Percentiles rank a stretch among this genome's conserved stretches.
Evolutionary conservation across 1,284 basidiomycete species (phyloP).

Genomic region (Porogramme epimiltina): DNA sequence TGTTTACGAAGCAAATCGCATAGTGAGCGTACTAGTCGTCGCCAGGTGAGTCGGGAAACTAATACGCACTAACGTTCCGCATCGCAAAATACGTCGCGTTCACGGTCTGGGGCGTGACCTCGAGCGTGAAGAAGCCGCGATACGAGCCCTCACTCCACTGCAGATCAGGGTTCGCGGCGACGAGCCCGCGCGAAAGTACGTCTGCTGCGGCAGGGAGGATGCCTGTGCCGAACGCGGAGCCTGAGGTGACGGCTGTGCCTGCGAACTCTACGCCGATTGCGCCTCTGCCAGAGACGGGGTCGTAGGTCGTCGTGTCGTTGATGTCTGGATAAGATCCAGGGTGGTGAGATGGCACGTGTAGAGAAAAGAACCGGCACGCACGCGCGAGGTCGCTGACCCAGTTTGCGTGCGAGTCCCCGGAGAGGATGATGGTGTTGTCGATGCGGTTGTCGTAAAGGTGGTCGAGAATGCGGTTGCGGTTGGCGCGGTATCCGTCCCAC

Average conservation of each 20-base stretch:
- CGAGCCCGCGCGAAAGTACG: slow-evolving; percentile 40
- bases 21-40: background rate
- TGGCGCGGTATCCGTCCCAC: slow-evolving; percentile 67
- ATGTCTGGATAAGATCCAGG: background rate
- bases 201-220: slow-evolving; percentile 45
- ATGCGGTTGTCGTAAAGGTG: slow-evolving; percentile 56
- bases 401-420: slow-evolving; percentile 69
- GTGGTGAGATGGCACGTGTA: background rate
- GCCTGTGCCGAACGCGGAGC: slow-evolving; percentile 50
- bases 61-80: slow-evolving; percentile 48
- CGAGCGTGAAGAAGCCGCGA: slow-evolving; percentile 64
- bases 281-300: slow-evolving; percentile 54
- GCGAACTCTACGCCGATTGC: slow-evolving; percentile 69
- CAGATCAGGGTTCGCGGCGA: slow-evolving; percentile 51
- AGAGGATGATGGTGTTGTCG: slow-evolving; percentile 58
- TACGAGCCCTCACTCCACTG: slow-evolving; percentile 69
- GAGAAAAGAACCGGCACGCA: slow-evolving; percentile 31
- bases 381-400: slow-evolving; percentile 62
- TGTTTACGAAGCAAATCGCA: no score
- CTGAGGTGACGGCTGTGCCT: slow-evolving; percentile 63
- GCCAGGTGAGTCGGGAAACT: background rate
- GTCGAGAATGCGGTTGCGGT: slow-evolving; percentile 58
- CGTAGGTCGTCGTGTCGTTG: slow-evolving; percentile 40
- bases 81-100: slow-evolving; percentile 65
- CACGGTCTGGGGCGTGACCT: slow-evolving; percentile 44